Evolutionary conservation across 495 filamentous ascomycete species (phyloP), one percentile per base, ranked within the genome.

Genomic region (Neurospora tetraspora): DNA sequence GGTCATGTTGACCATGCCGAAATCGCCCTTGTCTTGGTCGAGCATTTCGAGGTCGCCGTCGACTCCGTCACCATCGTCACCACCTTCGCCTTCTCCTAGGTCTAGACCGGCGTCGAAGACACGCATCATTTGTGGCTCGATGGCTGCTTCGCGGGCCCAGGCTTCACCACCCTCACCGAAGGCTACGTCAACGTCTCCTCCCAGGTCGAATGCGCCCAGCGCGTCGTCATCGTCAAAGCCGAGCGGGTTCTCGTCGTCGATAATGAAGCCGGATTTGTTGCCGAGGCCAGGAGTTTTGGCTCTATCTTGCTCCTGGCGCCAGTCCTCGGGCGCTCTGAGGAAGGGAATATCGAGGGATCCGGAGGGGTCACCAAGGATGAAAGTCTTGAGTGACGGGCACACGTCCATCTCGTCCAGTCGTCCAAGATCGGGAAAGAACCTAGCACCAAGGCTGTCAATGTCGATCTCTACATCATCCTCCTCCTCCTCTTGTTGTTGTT

Each of bases 341-440:
- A 98, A 96, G 3, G 96, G 94, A 39, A 98, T 92, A 78, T 98
- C 92, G 40, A 96, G 80, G 12, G 92, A 91, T n/a, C 91, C 92
- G 23, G 90, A 90, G 4, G 91, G 88, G 79, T 96, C 91, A 23
- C 95, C 95, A 3, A 99, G 86, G 75, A 97, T 93, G 74, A 97
- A 93, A 27, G 89, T 93, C 81, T 98, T 97, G 45, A 99, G 83
- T 0, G 96, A 98, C 0, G 94, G 95, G 78, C 96, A 99, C 61
- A 99, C 91, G 82, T 98, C 94, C 83, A 97, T 92, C 71, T 89
- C 87, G 69, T 95, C 93, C 18, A 99, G 82, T 45, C 79, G 83
- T 71, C 85, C 81, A 31, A 99, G 85, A 75, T 97, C 89, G 0
- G 94, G 94, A 81, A 99, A 98, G 85, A 97, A 99, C 73, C 88